Evolutionary conservation across 495 filamentous ascomycete genomes (phyloP).

Genomic region (Penicillium lividum): DNA sequence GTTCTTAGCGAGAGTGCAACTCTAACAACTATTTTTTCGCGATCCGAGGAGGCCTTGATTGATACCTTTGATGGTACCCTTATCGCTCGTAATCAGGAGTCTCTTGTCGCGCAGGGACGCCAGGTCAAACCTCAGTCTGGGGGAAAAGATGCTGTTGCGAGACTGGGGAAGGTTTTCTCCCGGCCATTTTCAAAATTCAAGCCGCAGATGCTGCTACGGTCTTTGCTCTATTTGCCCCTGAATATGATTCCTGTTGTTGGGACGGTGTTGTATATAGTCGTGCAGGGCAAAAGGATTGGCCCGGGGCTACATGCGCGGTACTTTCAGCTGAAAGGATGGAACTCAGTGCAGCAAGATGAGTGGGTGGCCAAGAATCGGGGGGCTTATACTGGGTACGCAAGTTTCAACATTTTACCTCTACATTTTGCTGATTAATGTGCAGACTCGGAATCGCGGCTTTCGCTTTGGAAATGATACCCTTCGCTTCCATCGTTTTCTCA

Average conservation of each 20-base stretch:
- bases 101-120: constrained; percentile 71
- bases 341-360: constrained; percentile 55
- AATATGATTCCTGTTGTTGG: constrained; percentile 92
- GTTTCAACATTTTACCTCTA: not conserved
- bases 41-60: constrained; percentile 72
- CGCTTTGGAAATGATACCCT: constrained; percentile 79
- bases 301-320: constrained; percentile 62
- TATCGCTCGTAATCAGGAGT: constrained; percentile 52
- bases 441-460: constrained; percentile 80
- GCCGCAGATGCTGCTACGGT: constrained; percentile 64
- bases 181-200: constrained; percentile 68
- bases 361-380: constrained; percentile 65
- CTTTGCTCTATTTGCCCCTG: constrained; percentile 78
- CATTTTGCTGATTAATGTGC: constrained; percentile 20
- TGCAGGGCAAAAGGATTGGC: constrained; percentile 65
- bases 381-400: constrained; percentile 75
- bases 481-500: constrained; percentile 78
- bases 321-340: constrained; percentile 87
- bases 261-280: constrained; percentile 71
- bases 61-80: constrained; percentile 91
- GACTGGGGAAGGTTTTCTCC: constrained; percentile 72
- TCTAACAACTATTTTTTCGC: constrained; percentile 71
- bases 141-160: constrained; percentile 52
- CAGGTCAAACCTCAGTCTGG: constrained; percentile 56
- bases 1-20: constrained; percentile 81